Evolutionary conservation across 1,284 basidiomycete species (phyloP).

Genomic region (Malassezia vespertilionis): DNA sequence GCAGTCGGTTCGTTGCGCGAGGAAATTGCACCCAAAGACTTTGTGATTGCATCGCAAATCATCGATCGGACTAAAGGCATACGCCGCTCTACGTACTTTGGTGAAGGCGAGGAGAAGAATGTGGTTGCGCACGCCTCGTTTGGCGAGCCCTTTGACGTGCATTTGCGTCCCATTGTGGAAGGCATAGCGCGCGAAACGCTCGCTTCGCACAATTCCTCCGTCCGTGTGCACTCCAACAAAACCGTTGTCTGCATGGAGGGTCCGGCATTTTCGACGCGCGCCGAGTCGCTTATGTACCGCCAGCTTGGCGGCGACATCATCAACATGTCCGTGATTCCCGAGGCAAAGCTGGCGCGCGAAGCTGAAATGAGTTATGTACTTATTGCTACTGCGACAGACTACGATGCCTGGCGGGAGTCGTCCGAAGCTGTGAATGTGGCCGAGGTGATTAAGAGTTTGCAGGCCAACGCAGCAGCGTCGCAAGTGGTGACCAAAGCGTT

Average conservation of each 20-base stretch:
- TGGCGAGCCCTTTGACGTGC: conserved; percentile 56
- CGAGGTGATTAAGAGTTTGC: conserved; percentile 75
- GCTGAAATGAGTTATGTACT: conserved; percentile 61
- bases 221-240: conserved; percentile 59
- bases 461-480: conserved; percentile 71
- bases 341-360: conserved; percentile 88
- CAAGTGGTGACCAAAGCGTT: conserved; percentile 60
- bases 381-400: conserved; percentile 44
- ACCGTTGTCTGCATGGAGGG: conserved; percentile 95
- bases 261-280: conserved; percentile 80
- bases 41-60: conserved; percentile 79
- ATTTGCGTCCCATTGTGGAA: conserved; percentile 29
- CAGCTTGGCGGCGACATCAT: conserved; percentile 61
- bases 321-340: conserved; percentile 80
- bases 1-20: conserved; percentile 93
- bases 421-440: conserved; percentile 73
- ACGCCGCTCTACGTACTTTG: conserved; percentile 74
- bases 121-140: conserved; percentile 88
- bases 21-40: conserved; percentile 67
- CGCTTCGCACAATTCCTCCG: conserved; percentile 13
- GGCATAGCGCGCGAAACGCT: conserved; percentile 26
- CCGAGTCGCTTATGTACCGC: conserved; percentile 88
- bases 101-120: conserved; percentile 54
- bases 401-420: conserved; percentile 55
- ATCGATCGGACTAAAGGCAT: conserved; percentile 94